A percentile compares a stretch with the other conserved stretches of the same genome.
Evolutionary conservation across 345 rosid species (phyloP).

Genomic region (Citrus trifoliata): DNA sequence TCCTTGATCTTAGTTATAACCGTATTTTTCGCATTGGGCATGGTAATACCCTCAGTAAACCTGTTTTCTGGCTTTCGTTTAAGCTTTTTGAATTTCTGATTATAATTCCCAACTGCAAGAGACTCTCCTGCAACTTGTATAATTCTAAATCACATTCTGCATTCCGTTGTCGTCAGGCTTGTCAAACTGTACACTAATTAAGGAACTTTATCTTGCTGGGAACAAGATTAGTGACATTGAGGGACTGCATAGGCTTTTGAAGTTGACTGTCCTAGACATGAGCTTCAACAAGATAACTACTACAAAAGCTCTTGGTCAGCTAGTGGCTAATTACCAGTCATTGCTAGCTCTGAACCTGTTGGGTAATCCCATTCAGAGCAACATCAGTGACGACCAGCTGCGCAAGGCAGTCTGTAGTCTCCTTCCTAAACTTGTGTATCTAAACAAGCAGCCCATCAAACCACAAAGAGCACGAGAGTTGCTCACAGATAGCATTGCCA

Average conservation of each 20-base stretch:
- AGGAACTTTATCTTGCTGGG: constrained; percentile 86
- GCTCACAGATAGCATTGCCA: constrained; percentile 68
- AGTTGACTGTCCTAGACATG: constrained; percentile 78
- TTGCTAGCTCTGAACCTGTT: constrained; percentile 71
- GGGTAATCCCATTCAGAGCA: constrained; percentile 83
- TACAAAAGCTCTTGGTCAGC: constrained; percentile 79
- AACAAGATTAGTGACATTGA: constrained; percentile 87
- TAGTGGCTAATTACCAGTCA: constrained; percentile 84
- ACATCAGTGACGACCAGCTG: constrained; percentile 74
- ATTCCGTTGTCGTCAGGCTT: constrained; percentile 44
- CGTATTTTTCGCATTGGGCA: constrained; percentile 87
- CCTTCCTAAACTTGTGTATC: constrained; percentile 75
- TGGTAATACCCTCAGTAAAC: constrained; percentile 38
- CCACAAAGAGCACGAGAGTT: constrained; percentile 72
- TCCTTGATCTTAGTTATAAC: constrained; percentile 87
- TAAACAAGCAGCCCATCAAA: constrained; percentile 81
- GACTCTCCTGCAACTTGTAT: not conserved
- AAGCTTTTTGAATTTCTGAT: not conserved
- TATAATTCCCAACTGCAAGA: not conserved
- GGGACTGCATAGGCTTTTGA: constrained; percentile 85
- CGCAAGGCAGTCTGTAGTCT: constrained; percentile 67
- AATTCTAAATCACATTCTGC: constrained; percentile 1
- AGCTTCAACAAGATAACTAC: constrained; percentile 97
- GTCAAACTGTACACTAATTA: constrained; percentile 78
- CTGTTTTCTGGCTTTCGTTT: not conserved